A percentile compares a stretch with the other conserved stretches of the same genome.
Evolutionary conservation across 352 stramenopile species (phyloP).

Genomic region (Phytophthora cryptogea): DNA sequence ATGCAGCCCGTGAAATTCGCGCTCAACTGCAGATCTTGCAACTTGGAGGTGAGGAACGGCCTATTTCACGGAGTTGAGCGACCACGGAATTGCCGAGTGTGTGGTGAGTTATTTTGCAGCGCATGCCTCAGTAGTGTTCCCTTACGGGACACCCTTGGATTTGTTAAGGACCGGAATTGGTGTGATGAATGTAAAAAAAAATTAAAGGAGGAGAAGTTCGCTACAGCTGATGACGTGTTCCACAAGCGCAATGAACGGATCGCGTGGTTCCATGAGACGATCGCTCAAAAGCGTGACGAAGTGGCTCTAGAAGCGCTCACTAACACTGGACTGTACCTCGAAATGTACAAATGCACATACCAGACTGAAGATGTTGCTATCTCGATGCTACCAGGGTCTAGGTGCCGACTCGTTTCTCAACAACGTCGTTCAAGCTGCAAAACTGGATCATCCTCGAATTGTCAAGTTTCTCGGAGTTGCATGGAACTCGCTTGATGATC

Average conservation of each 20-base stretch:
- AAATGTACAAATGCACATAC: neutral
- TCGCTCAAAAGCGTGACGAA: neutral
- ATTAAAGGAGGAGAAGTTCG: neutral
- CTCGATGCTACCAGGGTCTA: neutral
- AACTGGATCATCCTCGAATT: neutral
- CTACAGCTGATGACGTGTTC: neutral
- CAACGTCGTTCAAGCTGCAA: conserved; percentile 1
- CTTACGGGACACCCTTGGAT: neutral
- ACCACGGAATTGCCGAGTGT: neutral
- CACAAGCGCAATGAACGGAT: neutral
- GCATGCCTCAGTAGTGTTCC: neutral
- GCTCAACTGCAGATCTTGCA: neutral
- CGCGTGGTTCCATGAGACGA: neutral
- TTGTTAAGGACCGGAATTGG: neutral
- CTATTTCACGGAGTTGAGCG: neutral
- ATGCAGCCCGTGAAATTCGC: neutral
- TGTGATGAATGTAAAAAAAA: neutral
- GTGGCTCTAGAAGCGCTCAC: neutral
- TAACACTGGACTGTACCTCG: neutral
- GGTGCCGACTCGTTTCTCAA: neutral
- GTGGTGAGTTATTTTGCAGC: neutral
- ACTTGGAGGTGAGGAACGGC: neutral
- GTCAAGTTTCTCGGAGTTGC: neutral
- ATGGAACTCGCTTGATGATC: neutral
- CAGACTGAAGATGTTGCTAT: neutral